These are phyloP conservation scores for Pythium phragmiticola DNA, from an alignment of 352 stramenopile species.

Conservation along the genomic window DNA sequence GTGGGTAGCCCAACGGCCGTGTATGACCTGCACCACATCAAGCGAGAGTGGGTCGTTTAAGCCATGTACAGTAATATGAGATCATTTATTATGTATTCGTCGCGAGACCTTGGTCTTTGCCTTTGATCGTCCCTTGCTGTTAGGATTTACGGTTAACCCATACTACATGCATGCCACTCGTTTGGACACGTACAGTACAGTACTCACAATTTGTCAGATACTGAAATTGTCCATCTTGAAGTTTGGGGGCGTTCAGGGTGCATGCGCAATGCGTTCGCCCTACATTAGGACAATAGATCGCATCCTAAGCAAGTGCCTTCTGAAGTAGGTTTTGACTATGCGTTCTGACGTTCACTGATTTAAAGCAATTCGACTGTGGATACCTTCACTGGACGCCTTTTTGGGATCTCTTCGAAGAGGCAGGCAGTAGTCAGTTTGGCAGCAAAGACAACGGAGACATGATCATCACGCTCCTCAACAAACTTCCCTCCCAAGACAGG, in stretches of 20 bases:
- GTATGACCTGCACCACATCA: constrained; percentile 13
- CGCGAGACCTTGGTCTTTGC: too few species aligned
- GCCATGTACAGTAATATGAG: constrained; percentile 20
- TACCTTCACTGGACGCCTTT: not conserved
- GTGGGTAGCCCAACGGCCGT: constrained; percentile 18
- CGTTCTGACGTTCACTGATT: too few species aligned
- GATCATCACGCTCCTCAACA: too few species aligned
- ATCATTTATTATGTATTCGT: constrained; percentile 14
- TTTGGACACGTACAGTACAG: not conserved
- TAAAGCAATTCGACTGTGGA: too few species aligned
- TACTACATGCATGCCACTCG: not conserved
- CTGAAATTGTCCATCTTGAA: constrained; percentile 1
- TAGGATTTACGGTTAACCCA: too few species aligned
- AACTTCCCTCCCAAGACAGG: too few species aligned
- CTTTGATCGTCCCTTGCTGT: too few species aligned
- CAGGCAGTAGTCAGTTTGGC: constrained; percentile 1
- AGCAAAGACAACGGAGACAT: not conserved
- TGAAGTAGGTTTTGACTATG: too few species aligned
- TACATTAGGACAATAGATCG: not conserved
- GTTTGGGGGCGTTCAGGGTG: not conserved
- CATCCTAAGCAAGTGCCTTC: too few species aligned
- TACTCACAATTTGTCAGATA: not conserved
- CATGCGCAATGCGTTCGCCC: not conserved
- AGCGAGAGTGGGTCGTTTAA: constrained; percentile 21
- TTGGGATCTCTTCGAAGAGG: not conserved